Evolutionary conservation across 768 basidiomycete genomes (phyloP).

Genomic region (Trametes villosa): DNA sequence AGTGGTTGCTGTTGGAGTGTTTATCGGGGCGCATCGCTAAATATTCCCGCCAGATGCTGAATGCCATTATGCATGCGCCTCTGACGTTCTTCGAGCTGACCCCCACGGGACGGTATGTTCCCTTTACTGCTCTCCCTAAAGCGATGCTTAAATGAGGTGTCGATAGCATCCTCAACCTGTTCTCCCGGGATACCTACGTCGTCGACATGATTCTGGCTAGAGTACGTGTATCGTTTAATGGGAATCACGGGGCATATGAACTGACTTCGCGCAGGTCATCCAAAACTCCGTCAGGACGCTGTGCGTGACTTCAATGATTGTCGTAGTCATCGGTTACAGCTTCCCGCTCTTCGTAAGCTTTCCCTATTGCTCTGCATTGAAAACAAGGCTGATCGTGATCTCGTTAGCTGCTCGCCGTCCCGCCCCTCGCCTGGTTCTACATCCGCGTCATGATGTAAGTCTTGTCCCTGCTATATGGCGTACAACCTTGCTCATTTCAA

Average conservation of each 20-base stretch:
- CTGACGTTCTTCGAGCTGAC: constrained; percentile 90
- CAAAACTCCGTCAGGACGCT: constrained; percentile 70
- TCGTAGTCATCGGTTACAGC: constrained; percentile 76
- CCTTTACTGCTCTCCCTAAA: background rate
- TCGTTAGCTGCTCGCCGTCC: constrained; percentile 58
- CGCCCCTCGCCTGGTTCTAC: constrained; percentile 84
- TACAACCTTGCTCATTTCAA: too few relatives aligned
- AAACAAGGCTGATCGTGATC: background rate
- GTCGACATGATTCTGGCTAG: constrained; percentile 84
- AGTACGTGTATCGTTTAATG: constrained; percentile 32
- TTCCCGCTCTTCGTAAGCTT: constrained; percentile 70
- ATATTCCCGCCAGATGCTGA: too few relatives aligned
- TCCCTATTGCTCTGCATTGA: background rate
- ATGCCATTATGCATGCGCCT: constrained; percentile 80
- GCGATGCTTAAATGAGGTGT: background rate
- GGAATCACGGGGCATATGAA: background rate
- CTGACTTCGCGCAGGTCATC: constrained; percentile 49
- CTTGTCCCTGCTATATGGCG: constrained; percentile 34
- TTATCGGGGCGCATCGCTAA: too few relatives aligned
- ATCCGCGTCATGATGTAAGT: constrained; percentile 75
- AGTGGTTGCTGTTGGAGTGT: too few relatives aligned
- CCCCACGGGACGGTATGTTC: constrained; percentile 73
- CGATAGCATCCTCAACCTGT: constrained; percentile 85
- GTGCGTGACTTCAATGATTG: constrained; percentile 59
- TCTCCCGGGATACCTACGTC: constrained; percentile 86